Percentiles rank a stretch among this genome's conserved stretches.
Conservation (phyloP, 441 rosid genomes). For the Dalechampia spathulata region DNA sequence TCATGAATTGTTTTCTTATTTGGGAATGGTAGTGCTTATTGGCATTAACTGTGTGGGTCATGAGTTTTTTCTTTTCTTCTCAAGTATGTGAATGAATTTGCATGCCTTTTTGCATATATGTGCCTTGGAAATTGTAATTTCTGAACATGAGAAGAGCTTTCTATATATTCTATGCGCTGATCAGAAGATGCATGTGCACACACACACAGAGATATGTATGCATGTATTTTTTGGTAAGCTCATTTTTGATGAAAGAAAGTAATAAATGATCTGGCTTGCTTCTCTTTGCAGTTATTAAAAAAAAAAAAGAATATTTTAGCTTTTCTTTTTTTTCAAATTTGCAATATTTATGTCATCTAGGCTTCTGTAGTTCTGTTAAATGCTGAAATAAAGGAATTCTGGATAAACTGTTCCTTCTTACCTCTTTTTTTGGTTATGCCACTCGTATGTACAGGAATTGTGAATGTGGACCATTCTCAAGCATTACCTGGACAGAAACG, state of each 20-base stretch:
- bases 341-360: not conserved
- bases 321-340: not conserved
- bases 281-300: not conserved
- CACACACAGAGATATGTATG: not conserved
- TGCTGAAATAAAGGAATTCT: not conserved
- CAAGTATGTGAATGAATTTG: not conserved
- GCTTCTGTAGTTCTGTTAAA: not conserved
- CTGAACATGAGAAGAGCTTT: not conserved
- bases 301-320: not conserved
- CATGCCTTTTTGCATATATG: not conserved
- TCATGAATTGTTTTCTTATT: not conserved
- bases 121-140: not conserved
- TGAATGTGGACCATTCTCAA: slow-evolving; percentile 1
- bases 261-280: not conserved
- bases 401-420: not conserved
- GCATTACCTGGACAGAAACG: slow-evolving; percentile 18
- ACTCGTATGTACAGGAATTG: slow-evolving; percentile 4
- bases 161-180: not conserved
- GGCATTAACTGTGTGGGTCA: not conserved
- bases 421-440: not conserved
- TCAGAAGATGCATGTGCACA: too few relatives aligned
- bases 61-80: not conserved
- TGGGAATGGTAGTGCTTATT: not conserved
- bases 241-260: not conserved
- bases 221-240: not conserved